Percentiles rank a stretch among this genome's conserved stretches.
phyloP scores from a whole-genome alignment of 805 yeast genomes.

The Teunomyces kruisii region DNA sequence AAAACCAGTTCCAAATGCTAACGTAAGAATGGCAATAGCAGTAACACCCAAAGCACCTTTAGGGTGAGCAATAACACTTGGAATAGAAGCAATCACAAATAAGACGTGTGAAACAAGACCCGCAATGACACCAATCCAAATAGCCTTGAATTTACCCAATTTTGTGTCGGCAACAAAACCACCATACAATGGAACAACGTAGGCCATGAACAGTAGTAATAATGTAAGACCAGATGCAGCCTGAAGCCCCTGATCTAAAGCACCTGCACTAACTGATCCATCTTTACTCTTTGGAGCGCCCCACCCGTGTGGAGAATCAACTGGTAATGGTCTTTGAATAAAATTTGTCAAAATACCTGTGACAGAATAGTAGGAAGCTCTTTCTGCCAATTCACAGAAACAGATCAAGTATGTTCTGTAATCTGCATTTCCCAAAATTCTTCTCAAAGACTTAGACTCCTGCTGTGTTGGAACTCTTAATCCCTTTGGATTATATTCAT shows the following conservation, averaged over 20 bases:
- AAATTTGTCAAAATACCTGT: slow-evolving; percentile 47
- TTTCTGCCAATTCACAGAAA: slow-evolving; percentile 48
- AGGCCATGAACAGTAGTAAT: slow-evolving; percentile 49
- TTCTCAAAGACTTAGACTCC: slow-evolving; percentile 28
- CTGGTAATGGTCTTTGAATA: slow-evolving; percentile 52
- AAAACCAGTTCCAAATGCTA: slow-evolving; percentile 51
- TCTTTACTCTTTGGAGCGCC: slow-evolving; percentile 31
- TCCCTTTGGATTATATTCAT: slow-evolving; percentile 39
- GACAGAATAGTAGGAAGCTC: slow-evolving; percentile 54
- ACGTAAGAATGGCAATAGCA: slow-evolving; percentile 37
- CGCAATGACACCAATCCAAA: slow-evolving; percentile 48
- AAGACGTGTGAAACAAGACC: slow-evolving; percentile 50
- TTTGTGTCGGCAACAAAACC: slow-evolving; percentile 52
- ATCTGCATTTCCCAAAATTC: slow-evolving; percentile 48
- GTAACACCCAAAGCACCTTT: slow-evolving; percentile 37
- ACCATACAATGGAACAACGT: slow-evolving; percentile 51
- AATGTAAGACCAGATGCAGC: slow-evolving; percentile 48
- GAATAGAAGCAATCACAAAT: slow-evolving; percentile 50
- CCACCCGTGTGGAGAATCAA: slow-evolving; percentile 47
- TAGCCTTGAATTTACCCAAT: slow-evolving; percentile 47
- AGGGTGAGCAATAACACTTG: slow-evolving; percentile 34
- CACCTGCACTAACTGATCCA: slow-evolving; percentile 47
- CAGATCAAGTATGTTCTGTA: slow-evolving; percentile 50
- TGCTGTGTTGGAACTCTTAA: slow-evolving; percentile 32
- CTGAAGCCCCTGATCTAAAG: slow-evolving; percentile 46